Evolutionary conservation across 345 rosid species (phyloP).

Genomic region (Eucalyptus marginata): DNA sequence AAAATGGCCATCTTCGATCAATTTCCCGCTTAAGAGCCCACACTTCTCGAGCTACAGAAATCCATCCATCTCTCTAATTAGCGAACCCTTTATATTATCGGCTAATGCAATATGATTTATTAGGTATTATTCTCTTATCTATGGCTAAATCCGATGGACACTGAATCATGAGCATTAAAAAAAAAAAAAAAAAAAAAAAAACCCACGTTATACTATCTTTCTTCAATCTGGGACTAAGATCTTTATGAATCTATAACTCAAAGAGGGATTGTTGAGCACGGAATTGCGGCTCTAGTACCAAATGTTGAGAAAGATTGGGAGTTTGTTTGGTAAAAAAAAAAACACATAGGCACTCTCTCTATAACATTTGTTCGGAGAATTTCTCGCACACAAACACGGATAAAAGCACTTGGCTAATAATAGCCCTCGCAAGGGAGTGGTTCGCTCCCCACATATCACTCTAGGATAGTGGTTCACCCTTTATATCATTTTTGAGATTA

Average conservation of each 20-base stretch:
- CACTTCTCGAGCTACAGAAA: neutral
- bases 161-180: neutral
- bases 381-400: neutral
- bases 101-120: neutral
- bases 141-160: neutral
- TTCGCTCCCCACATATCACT: neutral
- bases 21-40: neutral
- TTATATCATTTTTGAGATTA: neutral
- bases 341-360: neutral
- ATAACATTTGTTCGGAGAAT: neutral
- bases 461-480: neutral
- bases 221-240: neutral
- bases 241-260: neutral
- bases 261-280: neutral
- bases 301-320: neutral
- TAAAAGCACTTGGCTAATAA: neutral
- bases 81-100: neutral
- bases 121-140: neutral
- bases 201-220: neutral
- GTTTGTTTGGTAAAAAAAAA: neutral
- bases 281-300: neutral
- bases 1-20: neutral
- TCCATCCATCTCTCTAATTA: neutral
- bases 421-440: neutral
- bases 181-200: neutral